phyloP scores from a whole-genome alignment of 768 basidiomycete genomes.

The Naganishia kalamii region DNA sequence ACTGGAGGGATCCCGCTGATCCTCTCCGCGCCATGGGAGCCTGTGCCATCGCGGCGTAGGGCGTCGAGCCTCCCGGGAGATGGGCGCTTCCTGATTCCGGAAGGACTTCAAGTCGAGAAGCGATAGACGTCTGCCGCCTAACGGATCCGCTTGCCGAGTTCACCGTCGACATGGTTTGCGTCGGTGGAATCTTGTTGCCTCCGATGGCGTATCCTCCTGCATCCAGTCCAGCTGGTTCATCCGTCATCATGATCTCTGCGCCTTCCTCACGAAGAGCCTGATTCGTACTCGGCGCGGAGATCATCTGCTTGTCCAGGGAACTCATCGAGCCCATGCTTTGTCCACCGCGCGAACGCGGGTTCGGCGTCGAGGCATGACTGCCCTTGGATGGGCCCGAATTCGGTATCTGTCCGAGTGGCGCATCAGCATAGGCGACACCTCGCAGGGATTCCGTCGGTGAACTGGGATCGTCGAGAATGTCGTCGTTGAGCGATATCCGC shows the following conservation, averaged over 20 bases:
- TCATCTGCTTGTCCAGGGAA: conserved; percentile 22
- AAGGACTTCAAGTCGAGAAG: conserved; percentile 19
- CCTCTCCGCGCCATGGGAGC: conserved; percentile 19
- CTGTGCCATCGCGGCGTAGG: conserved; percentile 25
- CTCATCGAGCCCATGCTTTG: background rate
- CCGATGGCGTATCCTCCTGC: conserved; percentile 49
- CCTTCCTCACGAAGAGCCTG: conserved; percentile 31
- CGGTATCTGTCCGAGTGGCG: conserved; percentile 6
- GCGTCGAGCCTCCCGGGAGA: conserved; percentile 11
- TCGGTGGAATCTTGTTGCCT: conserved; percentile 47
- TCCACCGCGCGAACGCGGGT: background rate
- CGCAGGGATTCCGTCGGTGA: conserved; percentile 5
- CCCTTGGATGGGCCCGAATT: conserved; percentile 6
- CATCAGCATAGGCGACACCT: conserved; percentile 4
- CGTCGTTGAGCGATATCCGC: conserved; percentile 9
- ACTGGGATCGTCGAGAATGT: background rate
- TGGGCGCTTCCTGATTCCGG: conserved; percentile 19
- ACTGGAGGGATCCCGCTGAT: conserved; percentile 16
- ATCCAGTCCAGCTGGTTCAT: conserved; percentile 45
- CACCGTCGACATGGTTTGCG: conserved; percentile 24
- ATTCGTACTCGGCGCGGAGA: conserved; percentile 31
- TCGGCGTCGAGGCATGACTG: conserved; percentile 2
- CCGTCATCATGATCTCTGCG: conserved; percentile 53
- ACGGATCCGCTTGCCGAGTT: background rate
- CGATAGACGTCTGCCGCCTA: conserved; percentile 18